Percentiles rank a stretch among this genome's conserved stretches.
phyloP scores from a whole-genome alignment of 352 stramenopile genomes.

The Phytophthora sp. region DNA sequence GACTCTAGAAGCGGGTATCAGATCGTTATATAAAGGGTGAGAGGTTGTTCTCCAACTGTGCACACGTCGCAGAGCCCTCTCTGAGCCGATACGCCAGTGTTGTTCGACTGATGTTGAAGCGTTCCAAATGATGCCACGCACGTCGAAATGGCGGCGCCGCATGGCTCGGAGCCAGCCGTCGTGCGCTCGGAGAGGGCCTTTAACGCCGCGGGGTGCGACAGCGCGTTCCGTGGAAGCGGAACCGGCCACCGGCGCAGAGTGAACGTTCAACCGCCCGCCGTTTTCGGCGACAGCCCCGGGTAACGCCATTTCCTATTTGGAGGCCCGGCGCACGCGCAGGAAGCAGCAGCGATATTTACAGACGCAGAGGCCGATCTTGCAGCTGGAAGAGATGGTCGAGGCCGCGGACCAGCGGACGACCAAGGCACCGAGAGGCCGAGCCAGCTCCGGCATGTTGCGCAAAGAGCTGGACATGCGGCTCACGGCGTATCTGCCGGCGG shows the following conservation, averaged over 20 bases:
- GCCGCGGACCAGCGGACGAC: neutral
- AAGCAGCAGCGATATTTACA: constrained; percentile 18
- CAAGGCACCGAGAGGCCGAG: constrained; percentile 21
- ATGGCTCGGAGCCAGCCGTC: constrained; percentile 22
- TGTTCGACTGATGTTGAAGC: neutral
- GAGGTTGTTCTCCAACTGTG: neutral
- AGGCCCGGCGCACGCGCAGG: constrained; percentile 9
- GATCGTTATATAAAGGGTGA: too few relatives aligned
- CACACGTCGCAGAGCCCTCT: constrained; percentile 30
- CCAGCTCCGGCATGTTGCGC: constrained; percentile 50
- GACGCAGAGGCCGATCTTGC: neutral
- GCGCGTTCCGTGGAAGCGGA: constrained; percentile 29
- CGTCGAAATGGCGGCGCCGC: constrained; percentile 28
- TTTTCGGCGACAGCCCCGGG: neutral
- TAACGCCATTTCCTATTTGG: constrained; percentile 51
- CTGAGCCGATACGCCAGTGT: neutral
- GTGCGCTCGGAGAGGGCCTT: constrained; percentile 13
- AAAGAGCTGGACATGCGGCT: constrained; percentile 87
- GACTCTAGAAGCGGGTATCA: too few relatives aligned
- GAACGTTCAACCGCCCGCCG: constrained; percentile 31
- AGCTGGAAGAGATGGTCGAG: constrained; percentile 15
- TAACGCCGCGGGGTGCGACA: neutral
- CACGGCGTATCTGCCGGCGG: constrained; percentile 80
- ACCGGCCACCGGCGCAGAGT: constrained; percentile 31
- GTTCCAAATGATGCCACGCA: constrained; percentile 32